phyloP scores from a whole-genome alignment of 1,284 basidiomycete species.

The Irpex sp. region DNA sequence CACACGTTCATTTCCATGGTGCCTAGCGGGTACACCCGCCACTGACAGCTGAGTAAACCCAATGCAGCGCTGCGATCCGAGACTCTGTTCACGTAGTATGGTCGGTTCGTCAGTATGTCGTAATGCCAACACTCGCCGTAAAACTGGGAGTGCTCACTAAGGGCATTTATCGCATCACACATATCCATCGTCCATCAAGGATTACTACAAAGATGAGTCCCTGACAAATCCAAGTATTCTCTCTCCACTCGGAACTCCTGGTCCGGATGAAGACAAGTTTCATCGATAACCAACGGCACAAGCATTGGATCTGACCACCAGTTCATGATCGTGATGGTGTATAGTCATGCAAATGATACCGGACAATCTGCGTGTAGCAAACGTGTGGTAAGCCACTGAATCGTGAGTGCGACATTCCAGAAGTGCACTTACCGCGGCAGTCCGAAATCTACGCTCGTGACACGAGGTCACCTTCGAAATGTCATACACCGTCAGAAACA shows the following conservation, averaged over 20 bases:
- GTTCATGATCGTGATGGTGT: not conserved
- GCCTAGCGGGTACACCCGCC: not conserved
- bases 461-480: not conserved
- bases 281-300: not conserved
- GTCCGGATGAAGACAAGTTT: not conserved
- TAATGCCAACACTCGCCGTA: not conserved
- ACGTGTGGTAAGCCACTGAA: not conserved
- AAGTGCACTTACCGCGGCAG: not conserved
- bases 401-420: not conserved
- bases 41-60: not conserved
- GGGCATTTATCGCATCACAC: not conserved
- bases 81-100: not conserved
- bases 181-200: not conserved
- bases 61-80: not conserved
- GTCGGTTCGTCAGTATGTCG: not conserved
- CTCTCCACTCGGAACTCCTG: not conserved
- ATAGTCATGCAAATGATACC: not conserved
- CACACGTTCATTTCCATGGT: not conserved
- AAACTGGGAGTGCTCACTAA: not conserved
- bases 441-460: not conserved
- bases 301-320: not conserved
- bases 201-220: not conserved
- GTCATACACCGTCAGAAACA: not conserved
- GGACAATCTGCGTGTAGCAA: not conserved
- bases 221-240: not conserved